Conservation (phyloP, 2,329 filamentous ascomycete species). For the Diaporthe vexans region DNA sequence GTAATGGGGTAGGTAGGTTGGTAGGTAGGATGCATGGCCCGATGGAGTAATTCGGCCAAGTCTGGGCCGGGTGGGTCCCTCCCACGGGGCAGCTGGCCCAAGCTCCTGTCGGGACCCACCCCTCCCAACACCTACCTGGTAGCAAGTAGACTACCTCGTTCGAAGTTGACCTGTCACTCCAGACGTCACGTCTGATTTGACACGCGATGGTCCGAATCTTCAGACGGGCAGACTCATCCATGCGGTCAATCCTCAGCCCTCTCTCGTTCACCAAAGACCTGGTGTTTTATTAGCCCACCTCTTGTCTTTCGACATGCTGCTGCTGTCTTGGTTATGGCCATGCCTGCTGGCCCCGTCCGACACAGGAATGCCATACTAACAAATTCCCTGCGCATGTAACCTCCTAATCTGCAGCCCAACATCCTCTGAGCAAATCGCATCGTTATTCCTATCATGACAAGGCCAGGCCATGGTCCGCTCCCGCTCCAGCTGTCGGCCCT, state of each 20-base stretch:
- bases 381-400: constrained; percentile 1
- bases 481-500: neutral
- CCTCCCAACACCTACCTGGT: neutral
- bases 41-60: constrained; percentile 9
- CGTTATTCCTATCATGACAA: constrained; percentile 14
- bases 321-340: neutral
- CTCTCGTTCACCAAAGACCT: neutral
- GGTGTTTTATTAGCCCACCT: neutral
- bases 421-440: constrained; percentile 17
- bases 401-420: constrained; percentile 18
- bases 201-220: constrained; percentile 21
- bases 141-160: neutral
- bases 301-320: neutral
- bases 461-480: constrained; percentile 4
- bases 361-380: neutral
- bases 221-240: constrained; percentile 14
- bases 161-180: constrained; percentile 18
- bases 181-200: constrained; percentile 33
- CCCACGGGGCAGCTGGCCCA: neutral
- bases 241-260: constrained; percentile 1
- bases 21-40: constrained; percentile 7
- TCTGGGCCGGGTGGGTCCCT: neutral
- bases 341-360: neutral
- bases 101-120: constrained; percentile 25
- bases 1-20: neutral